Percentiles rank a stretch among this genome's conserved stretches.
Evolutionary conservation across 768 basidiomycete species (phyloP).

Genomic region (Boletus huronensis): DNA sequence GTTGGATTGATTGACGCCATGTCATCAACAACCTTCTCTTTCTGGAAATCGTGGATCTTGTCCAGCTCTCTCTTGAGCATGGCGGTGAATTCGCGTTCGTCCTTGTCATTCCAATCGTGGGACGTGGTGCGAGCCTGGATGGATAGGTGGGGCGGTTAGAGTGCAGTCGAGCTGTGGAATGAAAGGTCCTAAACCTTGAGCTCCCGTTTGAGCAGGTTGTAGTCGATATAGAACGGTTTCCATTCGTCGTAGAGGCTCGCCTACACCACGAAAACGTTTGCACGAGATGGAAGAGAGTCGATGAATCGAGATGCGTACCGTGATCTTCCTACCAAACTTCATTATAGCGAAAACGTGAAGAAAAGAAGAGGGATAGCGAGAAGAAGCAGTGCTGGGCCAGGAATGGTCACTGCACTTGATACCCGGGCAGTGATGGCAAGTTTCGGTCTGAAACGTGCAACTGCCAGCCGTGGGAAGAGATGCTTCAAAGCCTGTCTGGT

Average conservation of each 20-base stretch:
- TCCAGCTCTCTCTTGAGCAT: conserved; percentile 85
- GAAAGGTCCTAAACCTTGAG: conserved; percentile 58
- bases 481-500: not conserved
- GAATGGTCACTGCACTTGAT: not conserved
- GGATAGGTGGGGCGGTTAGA: not conserved
- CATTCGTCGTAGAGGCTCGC: conserved; percentile 86
- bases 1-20: not conserved
- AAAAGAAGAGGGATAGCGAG: not conserved
- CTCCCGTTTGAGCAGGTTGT: conserved; percentile 83
- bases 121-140: conserved; percentile 49
- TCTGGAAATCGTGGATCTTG: conserved; percentile 94
- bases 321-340: conserved; percentile 84
- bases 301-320: conserved; percentile 36
- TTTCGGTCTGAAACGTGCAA: not conserved
- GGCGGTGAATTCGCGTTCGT: conserved; percentile 78
- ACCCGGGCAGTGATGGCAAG: not conserved
- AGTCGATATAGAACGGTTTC: conserved; percentile 88
- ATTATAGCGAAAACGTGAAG: conserved; percentile 33
- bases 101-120: conserved; percentile 65
- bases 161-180: not conserved
- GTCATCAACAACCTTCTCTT: conserved; percentile 58
- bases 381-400: not conserved
- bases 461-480: conserved; percentile 10
- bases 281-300: not conserved
- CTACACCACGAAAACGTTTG: conserved; percentile 35